A percentile compares a stretch with the other conserved stretches of the same genome.
Evolutionary conservation across 768 basidiomycete species (phyloP).

Genomic region (Suillus sp.): DNA sequence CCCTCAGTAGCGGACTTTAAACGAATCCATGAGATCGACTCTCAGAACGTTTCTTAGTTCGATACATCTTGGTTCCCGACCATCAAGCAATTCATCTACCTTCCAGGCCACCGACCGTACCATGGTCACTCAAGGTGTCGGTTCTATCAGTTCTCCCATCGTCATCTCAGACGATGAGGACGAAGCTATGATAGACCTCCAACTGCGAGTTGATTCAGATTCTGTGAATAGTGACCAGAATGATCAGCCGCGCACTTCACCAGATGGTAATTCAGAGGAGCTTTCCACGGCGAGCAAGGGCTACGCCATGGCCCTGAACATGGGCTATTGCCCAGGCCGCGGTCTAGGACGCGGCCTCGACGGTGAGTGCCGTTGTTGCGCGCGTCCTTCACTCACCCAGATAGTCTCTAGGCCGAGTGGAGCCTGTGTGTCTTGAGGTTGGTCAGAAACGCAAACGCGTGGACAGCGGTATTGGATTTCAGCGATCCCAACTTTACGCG

Average conservation of each 20-base stretch:
- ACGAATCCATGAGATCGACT: conserved; percentile 11
- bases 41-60: conserved; percentile 7
- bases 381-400: conserved; percentile 14
- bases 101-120: conserved; percentile 8
- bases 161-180: conserved; percentile 33
- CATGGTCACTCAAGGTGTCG: conserved; percentile 20
- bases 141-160: conserved; percentile 32
- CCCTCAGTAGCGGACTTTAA: conserved; percentile 18
- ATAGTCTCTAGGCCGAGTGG: conserved; percentile 16
- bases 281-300: conserved; percentile 10
- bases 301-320: conserved; percentile 17
- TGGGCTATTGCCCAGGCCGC: conserved; percentile 19
- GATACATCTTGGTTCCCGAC: conserved; percentile 8
- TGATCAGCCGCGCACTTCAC: conserved; percentile 1
- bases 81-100: conserved; percentile 6
- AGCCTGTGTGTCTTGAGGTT: conserved; percentile 16
- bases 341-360: conserved; percentile 18
- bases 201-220: conserved; percentile 9
- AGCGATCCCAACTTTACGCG: conserved; percentile 5
- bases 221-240: conserved; percentile 9
- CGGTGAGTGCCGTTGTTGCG: conserved; percentile 14
- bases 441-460: conserved; percentile 17
- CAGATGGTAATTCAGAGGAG: conserved; percentile 10
- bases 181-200: conserved; percentile 19
- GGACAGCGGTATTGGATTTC: conserved; percentile 20